Conservation (phyloP, 345 rosid genomes). For the Abelmoschus esculentus region DNA sequence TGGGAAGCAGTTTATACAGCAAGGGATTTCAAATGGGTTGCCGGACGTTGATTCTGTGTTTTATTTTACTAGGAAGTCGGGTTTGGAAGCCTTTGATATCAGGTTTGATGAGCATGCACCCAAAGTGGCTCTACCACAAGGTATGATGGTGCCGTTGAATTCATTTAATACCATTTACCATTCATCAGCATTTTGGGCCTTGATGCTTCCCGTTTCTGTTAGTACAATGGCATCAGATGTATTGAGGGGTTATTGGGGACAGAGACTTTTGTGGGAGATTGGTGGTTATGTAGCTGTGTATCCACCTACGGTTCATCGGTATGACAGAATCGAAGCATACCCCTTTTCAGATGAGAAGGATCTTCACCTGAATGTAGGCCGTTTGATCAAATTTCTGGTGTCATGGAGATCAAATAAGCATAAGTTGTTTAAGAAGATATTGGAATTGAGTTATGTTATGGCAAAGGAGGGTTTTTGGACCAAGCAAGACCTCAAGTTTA, state of each 20-base stretch:
- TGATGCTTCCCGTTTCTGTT: constrained; percentile 96
- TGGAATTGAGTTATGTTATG: constrained; percentile 87
- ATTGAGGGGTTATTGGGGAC: constrained; percentile 97
- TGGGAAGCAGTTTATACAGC: constrained; percentile 88
- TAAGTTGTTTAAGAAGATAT: constrained; percentile 72
- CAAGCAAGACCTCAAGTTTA: constrained; percentile 74
- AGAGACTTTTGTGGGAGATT: constrained; percentile 95
- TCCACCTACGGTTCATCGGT: constrained; percentile 86
- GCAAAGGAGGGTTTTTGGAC: constrained; percentile 97
- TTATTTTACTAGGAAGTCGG: constrained; percentile 78
- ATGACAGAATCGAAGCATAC: constrained; percentile 80
- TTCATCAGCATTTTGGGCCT: constrained; percentile 91
- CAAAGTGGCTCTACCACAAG: constrained; percentile 92
- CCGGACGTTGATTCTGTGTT: constrained; percentile 99
- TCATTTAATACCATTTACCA: constrained; percentile 88
- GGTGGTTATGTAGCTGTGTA: constrained; percentile 90
- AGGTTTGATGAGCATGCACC: constrained; percentile 88
- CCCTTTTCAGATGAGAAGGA: constrained; percentile 98
- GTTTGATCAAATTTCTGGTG: constrained; percentile 70
- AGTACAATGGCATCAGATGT: constrained; percentile 99
- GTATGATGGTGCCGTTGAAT: constrained; percentile 87
- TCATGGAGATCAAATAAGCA: constrained; percentile 89
- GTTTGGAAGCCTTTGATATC: constrained; percentile 79
- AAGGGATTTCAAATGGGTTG: constrained; percentile 89
- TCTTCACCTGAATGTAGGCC: constrained; percentile 94